These are phyloP conservation scores for Capronia americana DNA, from an alignment of 2,329 filamentous ascomycete species.

Conservation along the genomic window DNA sequence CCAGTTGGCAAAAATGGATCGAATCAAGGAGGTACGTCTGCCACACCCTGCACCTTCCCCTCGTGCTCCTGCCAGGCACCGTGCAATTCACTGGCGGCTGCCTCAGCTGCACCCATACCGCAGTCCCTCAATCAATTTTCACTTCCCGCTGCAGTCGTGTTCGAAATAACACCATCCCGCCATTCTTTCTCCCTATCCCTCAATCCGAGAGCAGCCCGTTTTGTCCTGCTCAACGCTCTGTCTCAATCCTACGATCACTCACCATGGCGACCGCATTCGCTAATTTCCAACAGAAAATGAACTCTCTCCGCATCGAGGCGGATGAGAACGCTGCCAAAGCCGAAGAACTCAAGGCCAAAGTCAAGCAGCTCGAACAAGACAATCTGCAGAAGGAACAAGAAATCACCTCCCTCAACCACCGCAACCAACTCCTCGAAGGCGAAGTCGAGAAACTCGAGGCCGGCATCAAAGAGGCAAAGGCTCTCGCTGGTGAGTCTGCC, in stretches of 20 bases:
- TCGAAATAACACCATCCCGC: constrained; percentile 14
- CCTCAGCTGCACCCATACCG: constrained; percentile 21
- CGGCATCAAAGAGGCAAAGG: constrained; percentile 85
- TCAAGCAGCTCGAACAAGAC: constrained; percentile 93
- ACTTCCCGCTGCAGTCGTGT: constrained; percentile 18
- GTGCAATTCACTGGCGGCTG: constrained; percentile 24
- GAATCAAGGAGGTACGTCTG: constrained; percentile 82
- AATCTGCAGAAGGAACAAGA: constrained; percentile 97
- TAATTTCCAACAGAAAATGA: constrained; percentile 76
- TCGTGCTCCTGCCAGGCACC: constrained; percentile 40
- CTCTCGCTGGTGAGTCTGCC: constrained; percentile 78
- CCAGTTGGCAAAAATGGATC: constrained; percentile 67
- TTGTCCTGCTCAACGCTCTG: constrained; percentile 21
- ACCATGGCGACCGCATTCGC: constrained; percentile 41
- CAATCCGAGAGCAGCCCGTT: not conserved
- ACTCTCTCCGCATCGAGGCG: constrained; percentile 89
- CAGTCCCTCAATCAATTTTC: constrained; percentile 10
- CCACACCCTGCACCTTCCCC: constrained; percentile 44
- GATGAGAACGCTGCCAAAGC: constrained; percentile 82
- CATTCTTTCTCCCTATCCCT: constrained; percentile 13
- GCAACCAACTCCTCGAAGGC: constrained; percentile 85
- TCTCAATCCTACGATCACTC: constrained; percentile 40
- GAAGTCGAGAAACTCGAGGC: constrained; percentile 94
- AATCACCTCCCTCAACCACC: constrained; percentile 94
- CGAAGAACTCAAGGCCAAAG: constrained; percentile 83